Evolutionary conservation across 106 monocot species (phyloP), one percentile per base, ranked within the genome.

Genomic region (Agapanthus africanus): DNA sequence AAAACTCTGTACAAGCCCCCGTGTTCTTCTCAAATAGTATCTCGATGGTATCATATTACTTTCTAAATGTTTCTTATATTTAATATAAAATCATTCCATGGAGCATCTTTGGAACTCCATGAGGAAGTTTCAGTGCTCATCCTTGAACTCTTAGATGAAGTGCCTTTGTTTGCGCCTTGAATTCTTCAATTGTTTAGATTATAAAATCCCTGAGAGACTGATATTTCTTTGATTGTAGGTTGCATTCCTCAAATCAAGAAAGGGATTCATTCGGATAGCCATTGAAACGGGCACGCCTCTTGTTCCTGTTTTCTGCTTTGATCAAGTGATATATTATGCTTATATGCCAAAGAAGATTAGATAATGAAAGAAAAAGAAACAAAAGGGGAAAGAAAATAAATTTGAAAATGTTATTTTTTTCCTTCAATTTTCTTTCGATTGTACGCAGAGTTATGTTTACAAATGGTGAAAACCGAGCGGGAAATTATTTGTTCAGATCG

Each of bases 211-310:
- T n/a, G n/a, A n/a, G n/a, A n/a, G n/a, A n/a, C n/a, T n/a, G n/a
- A n/a, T n/a, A n/a, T n/a, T n/a, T n/a, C n/a, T 2, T 36, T 65
- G 38, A 11, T 26, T 38, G 65, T 64, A 88, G 88, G 81, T 88
- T 37, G 80, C 78, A 18, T 88, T 81, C 60, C 75, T 97, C 32
- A 84, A 86, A 73, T 79, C 80, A 70, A 88, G 95, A 67, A 97
- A 89, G 40, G 91, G 95, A 31, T 97, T 97, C 74, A 76, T 89
- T 23, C 83, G 83, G 47, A 86, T 97, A 79, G 88, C 95, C 38
- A 84, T 97, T 36, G 88, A 97, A 79, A 87, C 60, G 71, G 95
- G 95, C 36, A 34, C 71, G 21, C 95, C 88, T 34, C 57, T 88
- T 40, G 88, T 88, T 76, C 88, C 88, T 37, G 79, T 79, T 23